Evolutionary conservation across 139 green algal genomes (phyloP).

Genomic region (Chlamydomonas schloesseri): DNA sequence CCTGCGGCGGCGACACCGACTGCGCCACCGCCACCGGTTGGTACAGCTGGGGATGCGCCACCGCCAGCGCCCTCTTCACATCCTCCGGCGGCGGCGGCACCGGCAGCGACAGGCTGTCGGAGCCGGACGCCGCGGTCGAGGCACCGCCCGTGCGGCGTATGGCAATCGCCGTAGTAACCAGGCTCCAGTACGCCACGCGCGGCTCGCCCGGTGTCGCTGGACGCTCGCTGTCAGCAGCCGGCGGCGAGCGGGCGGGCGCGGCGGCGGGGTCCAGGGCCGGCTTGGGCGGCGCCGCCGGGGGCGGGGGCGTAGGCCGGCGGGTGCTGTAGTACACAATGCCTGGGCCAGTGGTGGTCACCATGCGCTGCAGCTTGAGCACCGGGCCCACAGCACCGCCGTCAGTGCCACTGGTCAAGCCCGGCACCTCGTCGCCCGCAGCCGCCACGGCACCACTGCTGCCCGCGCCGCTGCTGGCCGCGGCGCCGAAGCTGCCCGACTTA

Average conservation of each 20-base stretch:
- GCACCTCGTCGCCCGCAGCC: too few species aligned
- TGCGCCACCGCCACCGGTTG: too few species aligned
- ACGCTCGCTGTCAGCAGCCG: background rate
- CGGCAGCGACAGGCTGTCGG: too few species aligned
- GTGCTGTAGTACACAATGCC: slow-evolving; percentile 39
- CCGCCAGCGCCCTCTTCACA: background rate
- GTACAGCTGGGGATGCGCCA: background rate
- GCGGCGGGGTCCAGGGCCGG: too few species aligned
- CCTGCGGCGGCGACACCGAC: too few species aligned
- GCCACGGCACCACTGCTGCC: background rate
- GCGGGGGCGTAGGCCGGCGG: background rate
- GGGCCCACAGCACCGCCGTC: too few species aligned
- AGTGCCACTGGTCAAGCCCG: too few species aligned
- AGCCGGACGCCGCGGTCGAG: background rate
- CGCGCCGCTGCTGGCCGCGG: background rate
- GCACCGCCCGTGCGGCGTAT: too few species aligned
- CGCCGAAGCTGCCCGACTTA: too few species aligned
- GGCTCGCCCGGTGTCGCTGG: background rate
- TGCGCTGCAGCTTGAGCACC: background rate
- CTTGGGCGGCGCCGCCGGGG: background rate
- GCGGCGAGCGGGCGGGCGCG: background rate
- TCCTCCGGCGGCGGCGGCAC: slow-evolving; percentile 1
- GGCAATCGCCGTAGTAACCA: background rate
- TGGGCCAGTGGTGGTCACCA: slow-evolving; percentile 13
- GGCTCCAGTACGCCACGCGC: slow-evolving; percentile 9